Conservation (phyloP, 2,329 filamentous ascomycete species). For the Phoma sp. region DNA sequence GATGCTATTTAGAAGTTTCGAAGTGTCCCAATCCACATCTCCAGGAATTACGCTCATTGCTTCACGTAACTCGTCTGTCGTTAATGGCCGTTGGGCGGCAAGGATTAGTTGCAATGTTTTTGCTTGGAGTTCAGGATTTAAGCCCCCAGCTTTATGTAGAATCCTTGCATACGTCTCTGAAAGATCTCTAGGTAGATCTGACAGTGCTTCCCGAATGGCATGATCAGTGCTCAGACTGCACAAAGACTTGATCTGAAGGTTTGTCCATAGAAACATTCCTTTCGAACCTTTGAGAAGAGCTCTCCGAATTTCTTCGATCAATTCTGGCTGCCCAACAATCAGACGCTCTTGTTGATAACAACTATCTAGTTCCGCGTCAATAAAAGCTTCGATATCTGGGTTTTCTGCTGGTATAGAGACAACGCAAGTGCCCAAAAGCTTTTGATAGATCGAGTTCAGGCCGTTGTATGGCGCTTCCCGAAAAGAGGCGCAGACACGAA, state of each 20-base stretch:
- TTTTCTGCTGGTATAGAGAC: constrained; percentile 31
- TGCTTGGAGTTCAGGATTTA: constrained; percentile 27
- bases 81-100: constrained; percentile 39
- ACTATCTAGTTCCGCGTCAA: constrained; percentile 32
- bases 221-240: constrained; percentile 48
- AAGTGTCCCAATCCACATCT: constrained; percentile 23
- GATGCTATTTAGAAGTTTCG: constrained; percentile 24
- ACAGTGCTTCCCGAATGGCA: constrained; percentile 37
- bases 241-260: constrained; percentile 28
- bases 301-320: constrained; percentile 36
- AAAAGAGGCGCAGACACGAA: constrained; percentile 34
- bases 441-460: background rate
- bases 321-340: constrained; percentile 27
- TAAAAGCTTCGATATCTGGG: constrained; percentile 31
- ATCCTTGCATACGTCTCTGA: constrained; percentile 22
- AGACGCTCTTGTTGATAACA: constrained; percentile 23
- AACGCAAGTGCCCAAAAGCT: constrained; percentile 8
- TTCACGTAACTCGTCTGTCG: constrained; percentile 47
- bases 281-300: constrained; percentile 25
- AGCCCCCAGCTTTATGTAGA: constrained; percentile 5
- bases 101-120: constrained; percentile 40
- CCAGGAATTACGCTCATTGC: constrained; percentile 48
- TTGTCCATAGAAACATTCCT: constrained; percentile 37
- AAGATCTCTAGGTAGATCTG: constrained; percentile 25
- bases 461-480: constrained; percentile 21